Evolutionary conservation across 1,284 basidiomycete species (phyloP), one percentile per base, ranked within the genome.

Genomic region (Coriolopsis trogii): DNA sequence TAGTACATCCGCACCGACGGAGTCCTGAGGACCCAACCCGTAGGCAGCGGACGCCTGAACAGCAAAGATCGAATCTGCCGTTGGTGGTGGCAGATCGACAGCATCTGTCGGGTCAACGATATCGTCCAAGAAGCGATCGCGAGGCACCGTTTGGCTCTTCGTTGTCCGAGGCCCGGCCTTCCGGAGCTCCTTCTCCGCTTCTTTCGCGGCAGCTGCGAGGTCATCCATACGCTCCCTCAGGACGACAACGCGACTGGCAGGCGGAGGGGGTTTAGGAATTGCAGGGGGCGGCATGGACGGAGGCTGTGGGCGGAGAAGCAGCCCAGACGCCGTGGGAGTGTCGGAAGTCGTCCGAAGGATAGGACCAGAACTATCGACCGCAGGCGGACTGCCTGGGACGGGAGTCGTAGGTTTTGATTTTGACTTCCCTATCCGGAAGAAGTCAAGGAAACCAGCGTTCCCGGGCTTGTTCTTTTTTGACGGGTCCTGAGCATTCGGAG

Each of bases 41-140:
- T 84, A 80, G 45, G 82, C 61, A 15, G 82, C 81, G 48, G 88
- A 87, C 26, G 89, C 79, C 63, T 91, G 88, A 31, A 88, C 79
- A 6, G 85, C 81, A 61, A 91, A 87, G 2, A 85, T 84, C 63
- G 85, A 89, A 40, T 73, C 76, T 25, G 81, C 70, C 29, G 82
- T 79, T 4, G 81, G 83, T 6, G 76, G 82, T 1, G 88, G 88
- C 21, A 90, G 63, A 63, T 91, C 88, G 33, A 91, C 88, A 24
- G 78, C 79, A 63, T 91, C 90, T 24, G 89, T 92, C 8, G 89
- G 89, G 69, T 92, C 89, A 58, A 92, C 83, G 44, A 88, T 75
- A 58, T 80, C 76, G 63, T 80, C 74, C 55, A 75, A 65, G 18
- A 65, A 57, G 43, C 68, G 59, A 30, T 69, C 63, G 53, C 56